Evolutionary conservation across 805 yeast species (phyloP).

Genomic region (Cyberlindnera subsufficiens): DNA sequence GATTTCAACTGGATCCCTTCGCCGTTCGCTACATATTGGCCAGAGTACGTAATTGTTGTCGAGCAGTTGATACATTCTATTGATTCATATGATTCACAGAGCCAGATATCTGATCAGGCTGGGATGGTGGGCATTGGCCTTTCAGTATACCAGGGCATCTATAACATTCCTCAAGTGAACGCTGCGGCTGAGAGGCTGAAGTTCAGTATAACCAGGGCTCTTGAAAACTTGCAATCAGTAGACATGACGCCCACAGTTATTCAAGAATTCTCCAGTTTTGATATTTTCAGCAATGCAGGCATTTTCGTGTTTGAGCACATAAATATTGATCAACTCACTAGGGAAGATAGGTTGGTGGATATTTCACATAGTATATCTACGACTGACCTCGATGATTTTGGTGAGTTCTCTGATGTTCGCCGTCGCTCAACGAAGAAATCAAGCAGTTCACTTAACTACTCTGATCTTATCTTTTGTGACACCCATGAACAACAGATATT

Average conservation of each 20-base stretch:
- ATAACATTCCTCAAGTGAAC: conserved; percentile 4
- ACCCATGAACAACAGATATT: conserved; percentile 11
- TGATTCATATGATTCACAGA: neutral
- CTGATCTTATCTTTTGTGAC: neutral
- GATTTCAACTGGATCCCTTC: neutral
- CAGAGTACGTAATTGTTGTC: neutral
- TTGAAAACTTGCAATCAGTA: conserved; percentile 6
- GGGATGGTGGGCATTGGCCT: conserved; percentile 7
- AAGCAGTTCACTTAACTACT: neutral
- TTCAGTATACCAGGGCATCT: conserved; percentile 11
- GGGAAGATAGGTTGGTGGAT: neutral
- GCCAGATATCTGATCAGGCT: neutral
- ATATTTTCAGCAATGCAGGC: conserved; percentile 11
- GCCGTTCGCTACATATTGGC: neutral
- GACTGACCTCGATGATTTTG: conserved; percentile 10
- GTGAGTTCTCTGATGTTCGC: conserved; percentile 17
- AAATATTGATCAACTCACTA: neutral
- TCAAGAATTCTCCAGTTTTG: conserved; percentile 3
- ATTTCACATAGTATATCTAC: neutral
- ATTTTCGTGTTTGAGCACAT: conserved; percentile 15
- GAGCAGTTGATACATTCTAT: neutral
- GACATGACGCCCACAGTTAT: conserved; percentile 1
- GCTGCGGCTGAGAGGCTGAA: conserved; percentile 16
- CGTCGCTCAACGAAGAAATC: neutral
- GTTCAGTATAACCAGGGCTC: conserved; percentile 9